Evolutionary conservation across 164 flowering plant genomes (phyloP).

Genomic region (Cinnamomum chago): DNA sequence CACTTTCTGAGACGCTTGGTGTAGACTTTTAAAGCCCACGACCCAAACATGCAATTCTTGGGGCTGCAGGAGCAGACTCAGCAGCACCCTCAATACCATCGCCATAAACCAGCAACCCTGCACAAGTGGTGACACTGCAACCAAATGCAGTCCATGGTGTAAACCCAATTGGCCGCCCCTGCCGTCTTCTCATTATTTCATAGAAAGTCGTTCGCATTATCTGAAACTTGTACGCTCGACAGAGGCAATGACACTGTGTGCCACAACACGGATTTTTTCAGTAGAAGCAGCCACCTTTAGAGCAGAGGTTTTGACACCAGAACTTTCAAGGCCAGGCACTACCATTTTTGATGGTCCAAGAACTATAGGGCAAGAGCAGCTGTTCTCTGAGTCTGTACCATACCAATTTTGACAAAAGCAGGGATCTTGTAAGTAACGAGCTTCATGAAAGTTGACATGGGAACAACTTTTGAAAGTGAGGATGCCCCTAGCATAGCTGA

Average conservation of each 20-base stretch:
- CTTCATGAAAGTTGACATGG: slow-evolving; percentile 62
- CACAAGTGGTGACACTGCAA: slow-evolving; percentile 74
- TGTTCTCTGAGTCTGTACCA: slow-evolving; percentile 60
- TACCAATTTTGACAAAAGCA: slow-evolving; percentile 52
- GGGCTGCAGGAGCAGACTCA: slow-evolving; percentile 72
- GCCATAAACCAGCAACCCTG: slow-evolving; percentile 64
- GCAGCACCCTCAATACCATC: slow-evolving; percentile 93
- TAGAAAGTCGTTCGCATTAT: slow-evolving; percentile 87
- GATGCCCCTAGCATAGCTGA: slow-evolving; percentile 78
- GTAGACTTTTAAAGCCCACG: slow-evolving; percentile 73
- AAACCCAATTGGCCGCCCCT: slow-evolving; percentile 42
- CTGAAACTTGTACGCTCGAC: slow-evolving; percentile 78
- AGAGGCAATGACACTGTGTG: slow-evolving; percentile 72
- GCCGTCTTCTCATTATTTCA: slow-evolving; percentile 83
- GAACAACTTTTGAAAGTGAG: slow-evolving; percentile 66
- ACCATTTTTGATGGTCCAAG: slow-evolving; percentile 56
- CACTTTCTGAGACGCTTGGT: slow-evolving; percentile 52
- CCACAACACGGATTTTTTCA: slow-evolving; percentile 64
- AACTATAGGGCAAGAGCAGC: slow-evolving; percentile 44
- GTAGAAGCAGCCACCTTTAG: slow-evolving; percentile 70
- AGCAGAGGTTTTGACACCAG: slow-evolving; percentile 50
- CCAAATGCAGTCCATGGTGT: slow-evolving; percentile 82
- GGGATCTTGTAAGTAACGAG: slow-evolving; percentile 57
- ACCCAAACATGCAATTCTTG: slow-evolving; percentile 79
- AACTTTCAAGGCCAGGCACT: slow-evolving; percentile 48